Evolutionary conservation across 2,329 filamentous ascomycete species (phyloP), one percentile per base, ranked within the genome.

Genomic region (Pseudocercospora vitis): DNA sequence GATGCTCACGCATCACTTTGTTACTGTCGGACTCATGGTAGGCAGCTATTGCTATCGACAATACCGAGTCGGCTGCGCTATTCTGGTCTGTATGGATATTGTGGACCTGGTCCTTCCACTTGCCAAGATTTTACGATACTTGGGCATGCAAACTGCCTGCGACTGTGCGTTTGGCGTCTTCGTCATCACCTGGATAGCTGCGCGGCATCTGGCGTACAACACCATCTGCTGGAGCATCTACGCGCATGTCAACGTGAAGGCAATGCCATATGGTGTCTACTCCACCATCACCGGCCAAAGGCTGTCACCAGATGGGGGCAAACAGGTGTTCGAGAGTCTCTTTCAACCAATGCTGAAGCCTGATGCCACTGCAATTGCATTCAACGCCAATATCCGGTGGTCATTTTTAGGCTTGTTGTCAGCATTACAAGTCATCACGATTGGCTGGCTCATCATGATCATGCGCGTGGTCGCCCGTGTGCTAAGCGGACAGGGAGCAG

Each of bases 1-100:
- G 73, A 97, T 97, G 94, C 84, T 97, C 63, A 86, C 84, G 14
- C 94, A 97, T 72, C 94, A 99, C 74, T 82, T 96, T 68, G 85
- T 97, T 69, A 99, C 94, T 16, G 89, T 86, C 66, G 77, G 79
- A 4, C 83, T 99, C 39, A 85, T 99, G 60, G 84, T 85, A 53
- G 81, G 85, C 26, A 92, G 88, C 60, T 97, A 97, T 71, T 82
- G 85, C 61, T 96, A 95, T 70, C 86, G 92, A 68, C 85, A 90
- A 68, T 95, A 87, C 52, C 87, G 88, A 42, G 89, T 96, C 23
- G 92, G 90, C 50, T 94, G 91, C 67, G 81, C 95, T 44, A 90
- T 97, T 56, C 77, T 99, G 47, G 87, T 90, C 50, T 80, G 95
- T 61, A 96, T 97, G 91, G 94, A 99, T 67, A 80, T 95, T 48